Conservation (phyloP, 78 protist species). For the slime mould (Dictyostelium discoideum) region DNA sequence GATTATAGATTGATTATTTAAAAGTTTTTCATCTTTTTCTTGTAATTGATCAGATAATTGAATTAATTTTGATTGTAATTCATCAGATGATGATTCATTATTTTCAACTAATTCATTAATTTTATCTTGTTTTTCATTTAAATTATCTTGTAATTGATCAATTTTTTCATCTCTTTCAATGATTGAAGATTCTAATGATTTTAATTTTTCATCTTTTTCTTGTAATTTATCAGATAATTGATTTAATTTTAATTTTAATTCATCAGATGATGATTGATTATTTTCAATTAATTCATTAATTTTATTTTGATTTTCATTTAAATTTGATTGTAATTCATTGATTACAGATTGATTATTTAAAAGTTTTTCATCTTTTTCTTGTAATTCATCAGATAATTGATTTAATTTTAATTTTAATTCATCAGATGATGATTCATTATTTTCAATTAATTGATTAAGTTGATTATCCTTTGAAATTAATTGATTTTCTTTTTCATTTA, state of each 20-base stretch:
- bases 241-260: not conserved
- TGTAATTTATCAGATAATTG: not conserved
- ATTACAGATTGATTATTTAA: not conserved
- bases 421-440: not conserved
- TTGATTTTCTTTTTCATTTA: not conserved
- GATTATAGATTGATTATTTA: not conserved
- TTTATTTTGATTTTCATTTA: no score
- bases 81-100: not conserved
- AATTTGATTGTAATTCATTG: not conserved
- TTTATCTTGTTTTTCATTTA: not conserved
- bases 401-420: not conserved
- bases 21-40: not conserved
- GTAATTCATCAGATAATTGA: not conserved
- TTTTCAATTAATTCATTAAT: no score
- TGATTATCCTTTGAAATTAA: not conserved
- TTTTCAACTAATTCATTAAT: not conserved
- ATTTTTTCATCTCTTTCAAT: not conserved
- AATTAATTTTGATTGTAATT: not conserved
- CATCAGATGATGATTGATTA: not conserved
- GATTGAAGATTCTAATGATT: not conserved
- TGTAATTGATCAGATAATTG: not conserved
- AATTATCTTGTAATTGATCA: not conserved
- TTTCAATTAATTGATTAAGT: not conserved
- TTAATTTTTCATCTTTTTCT: not conserved
- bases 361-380: not conserved